phyloP scores from a whole-genome alignment of 139 green algal genomes.

The Coelastrella sp. region DNA sequence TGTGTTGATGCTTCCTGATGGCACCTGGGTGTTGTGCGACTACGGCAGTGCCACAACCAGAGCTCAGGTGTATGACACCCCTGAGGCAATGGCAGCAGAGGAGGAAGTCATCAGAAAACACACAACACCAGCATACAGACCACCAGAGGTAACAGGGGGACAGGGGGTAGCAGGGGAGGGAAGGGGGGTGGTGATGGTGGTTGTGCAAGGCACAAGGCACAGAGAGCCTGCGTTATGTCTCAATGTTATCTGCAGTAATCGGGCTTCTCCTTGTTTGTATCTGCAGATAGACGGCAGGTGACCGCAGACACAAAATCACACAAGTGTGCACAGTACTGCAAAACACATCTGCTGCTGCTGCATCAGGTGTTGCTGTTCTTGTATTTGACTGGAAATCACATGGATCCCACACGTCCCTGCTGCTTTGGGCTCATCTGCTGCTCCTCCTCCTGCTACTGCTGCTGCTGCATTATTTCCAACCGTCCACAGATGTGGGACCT shows the following conservation, averaged over 20 bases:
- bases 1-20: conserved; percentile 79
- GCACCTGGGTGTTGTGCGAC: conserved; percentile 94
- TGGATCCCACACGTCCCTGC: not conserved
- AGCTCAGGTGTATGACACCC: conserved; percentile 62
- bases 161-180: not conserved
- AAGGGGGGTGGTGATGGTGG: too few species aligned
- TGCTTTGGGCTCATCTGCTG: not conserved
- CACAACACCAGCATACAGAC: conserved; percentile 94
- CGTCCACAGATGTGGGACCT: conserved; percentile 88
- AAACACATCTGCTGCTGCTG: not conserved
- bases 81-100: conserved; percentile 75
- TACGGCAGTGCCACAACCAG: conserved; percentile 85
- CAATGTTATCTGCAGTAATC: too few species aligned
- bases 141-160: conserved; percentile 82
- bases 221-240: not conserved
- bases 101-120: conserved; percentile 88
- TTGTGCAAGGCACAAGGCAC: not conserved
- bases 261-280: too few species aligned
- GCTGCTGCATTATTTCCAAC: not conserved
- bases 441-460: not conserved
- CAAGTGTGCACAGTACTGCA: too few species aligned
- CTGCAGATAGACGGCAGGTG: too few species aligned
- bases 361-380: too few species aligned
- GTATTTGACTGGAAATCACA: too few species aligned
- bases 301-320: too few species aligned